Conservation (phyloP, 495 filamentous ascomycete genomes). For the Podospora appendiculata region DNA sequence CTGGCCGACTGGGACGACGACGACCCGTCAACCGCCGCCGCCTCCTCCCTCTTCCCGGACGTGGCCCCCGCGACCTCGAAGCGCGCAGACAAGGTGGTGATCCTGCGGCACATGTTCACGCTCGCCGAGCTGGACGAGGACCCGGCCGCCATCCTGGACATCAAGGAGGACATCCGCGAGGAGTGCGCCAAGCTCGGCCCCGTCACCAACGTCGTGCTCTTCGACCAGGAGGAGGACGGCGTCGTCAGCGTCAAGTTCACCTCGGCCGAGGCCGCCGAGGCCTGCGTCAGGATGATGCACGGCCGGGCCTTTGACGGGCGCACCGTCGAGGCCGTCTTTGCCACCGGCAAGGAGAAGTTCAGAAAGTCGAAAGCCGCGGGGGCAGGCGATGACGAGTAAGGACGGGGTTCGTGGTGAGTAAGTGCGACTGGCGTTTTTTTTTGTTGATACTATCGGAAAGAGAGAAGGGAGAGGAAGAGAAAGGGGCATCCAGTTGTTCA, state of each 20-base stretch:
- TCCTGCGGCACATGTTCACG: constrained; percentile 94
- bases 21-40: constrained; percentile 28
- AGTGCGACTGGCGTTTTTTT: no score
- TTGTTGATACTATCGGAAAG: no score
- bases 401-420: no score
- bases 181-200: constrained; percentile 81
- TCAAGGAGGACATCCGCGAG: constrained; percentile 88
- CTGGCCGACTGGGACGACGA: constrained; percentile 93
- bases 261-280: constrained; percentile 58
- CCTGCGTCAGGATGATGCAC: constrained; percentile 70
- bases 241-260: constrained; percentile 76
- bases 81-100: constrained; percentile 70
- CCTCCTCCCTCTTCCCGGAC: constrained; percentile 1
- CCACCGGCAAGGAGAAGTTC: constrained; percentile 69
- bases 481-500: no score
- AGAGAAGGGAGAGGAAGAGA: no score
- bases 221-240: constrained; percentile 80
- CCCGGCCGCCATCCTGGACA: constrained; percentile 73
- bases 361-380: constrained; percentile 51
- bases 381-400: constrained; percentile 25
- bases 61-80: constrained; percentile 22
- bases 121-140: constrained; percentile 79
- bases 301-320: constrained; percentile 70
- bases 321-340: constrained; percentile 69
- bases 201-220: constrained; percentile 86